Percentiles rank a stretch among this genome's conserved stretches.
phyloP scores from a whole-genome alignment of 2,329 filamentous ascomycete species.

The Botrytis byssoidea region DNA sequence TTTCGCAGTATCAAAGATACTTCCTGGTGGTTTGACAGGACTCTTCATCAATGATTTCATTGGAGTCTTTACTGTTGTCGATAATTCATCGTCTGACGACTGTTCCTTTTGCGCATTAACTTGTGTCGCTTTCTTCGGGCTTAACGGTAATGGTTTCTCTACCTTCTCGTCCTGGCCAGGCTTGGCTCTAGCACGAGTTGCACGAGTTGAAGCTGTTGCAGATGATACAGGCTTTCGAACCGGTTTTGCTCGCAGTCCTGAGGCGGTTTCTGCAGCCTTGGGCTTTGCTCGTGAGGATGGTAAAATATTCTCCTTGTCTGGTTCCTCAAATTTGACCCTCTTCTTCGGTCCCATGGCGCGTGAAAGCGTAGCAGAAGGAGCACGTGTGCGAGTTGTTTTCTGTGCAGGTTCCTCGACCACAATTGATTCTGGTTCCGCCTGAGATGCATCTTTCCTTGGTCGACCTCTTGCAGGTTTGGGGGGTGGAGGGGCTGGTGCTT shows the following conservation, averaged over 20 bases:
- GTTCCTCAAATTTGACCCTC: conserved; percentile 59
- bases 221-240: conserved; percentile 48
- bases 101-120: conserved; percentile 47
- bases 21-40: conserved; percentile 51
- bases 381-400: conserved; percentile 42
- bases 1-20: conserved; percentile 37
- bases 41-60: conserved; percentile 55
- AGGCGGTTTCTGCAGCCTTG: conserved; percentile 40
- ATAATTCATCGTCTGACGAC: conserved; percentile 60
- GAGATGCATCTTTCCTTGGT: conserved; percentile 34
- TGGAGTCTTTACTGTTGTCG: conserved; percentile 50
- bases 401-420: conserved; percentile 41
- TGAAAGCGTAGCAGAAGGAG: conserved; percentile 37
- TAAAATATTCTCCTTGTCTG: conserved; percentile 62
- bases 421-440: conserved; percentile 25
- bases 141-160: conserved; percentile 52
- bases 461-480: conserved; percentile 32
- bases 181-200: conserved; percentile 37
- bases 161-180: conserved; percentile 36
- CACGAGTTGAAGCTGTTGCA: conserved; percentile 32
- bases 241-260: conserved; percentile 47
- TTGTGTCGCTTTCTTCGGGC: conserved; percentile 64
- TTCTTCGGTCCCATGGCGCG: conserved; percentile 54
- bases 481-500: conserved; percentile 28
- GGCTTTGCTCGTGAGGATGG: conserved; percentile 44